Conservation (phyloP, 1,284 basidiomycete species). For the Rhodotorula sp. region DNA sequence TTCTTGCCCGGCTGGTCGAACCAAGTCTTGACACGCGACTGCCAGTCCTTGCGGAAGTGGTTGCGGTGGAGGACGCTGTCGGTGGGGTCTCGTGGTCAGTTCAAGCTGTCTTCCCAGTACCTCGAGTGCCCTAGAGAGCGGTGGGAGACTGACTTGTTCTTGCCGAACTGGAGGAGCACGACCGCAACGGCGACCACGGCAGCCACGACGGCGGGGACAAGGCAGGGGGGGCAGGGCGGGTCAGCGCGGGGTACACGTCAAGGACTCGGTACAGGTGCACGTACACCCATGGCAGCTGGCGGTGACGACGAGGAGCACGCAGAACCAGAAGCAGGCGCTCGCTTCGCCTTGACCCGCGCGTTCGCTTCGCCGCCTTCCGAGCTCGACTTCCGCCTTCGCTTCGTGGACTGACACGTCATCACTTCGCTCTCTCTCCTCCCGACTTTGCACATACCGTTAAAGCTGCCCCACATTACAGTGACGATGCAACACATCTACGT, state of each 20-base stretch:
- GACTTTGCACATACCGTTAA: no score
- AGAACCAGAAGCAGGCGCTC: background rate
- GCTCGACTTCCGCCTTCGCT: background rate
- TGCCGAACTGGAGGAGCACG: constrained; percentile 7
- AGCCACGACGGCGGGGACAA: background rate
- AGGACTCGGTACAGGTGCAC: background rate
- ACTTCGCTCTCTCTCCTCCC: background rate
- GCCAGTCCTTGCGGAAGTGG: constrained; percentile 99
- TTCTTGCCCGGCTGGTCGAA: constrained; percentile 99
- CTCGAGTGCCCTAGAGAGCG: no score
- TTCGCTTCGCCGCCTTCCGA: background rate
- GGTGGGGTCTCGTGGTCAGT: no score
- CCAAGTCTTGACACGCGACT: constrained; percentile 77
- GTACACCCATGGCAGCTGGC: constrained; percentile 9
- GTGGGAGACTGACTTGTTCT: constrained; percentile 10
- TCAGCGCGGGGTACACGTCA: background rate
- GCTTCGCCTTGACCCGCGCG: background rate
- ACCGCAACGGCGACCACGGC: background rate
- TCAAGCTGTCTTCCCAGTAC: no score
- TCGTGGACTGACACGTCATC: background rate
- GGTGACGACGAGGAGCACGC: constrained; percentile 5
- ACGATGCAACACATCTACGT: constrained; percentile 67
- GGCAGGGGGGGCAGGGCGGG: no score
- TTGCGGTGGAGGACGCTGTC: constrained; percentile 75
- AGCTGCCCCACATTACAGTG: background rate